phyloP scores from a whole-genome alignment of 1,284 basidiomycete genomes.

The Cryptococcus hybrid region DNA sequence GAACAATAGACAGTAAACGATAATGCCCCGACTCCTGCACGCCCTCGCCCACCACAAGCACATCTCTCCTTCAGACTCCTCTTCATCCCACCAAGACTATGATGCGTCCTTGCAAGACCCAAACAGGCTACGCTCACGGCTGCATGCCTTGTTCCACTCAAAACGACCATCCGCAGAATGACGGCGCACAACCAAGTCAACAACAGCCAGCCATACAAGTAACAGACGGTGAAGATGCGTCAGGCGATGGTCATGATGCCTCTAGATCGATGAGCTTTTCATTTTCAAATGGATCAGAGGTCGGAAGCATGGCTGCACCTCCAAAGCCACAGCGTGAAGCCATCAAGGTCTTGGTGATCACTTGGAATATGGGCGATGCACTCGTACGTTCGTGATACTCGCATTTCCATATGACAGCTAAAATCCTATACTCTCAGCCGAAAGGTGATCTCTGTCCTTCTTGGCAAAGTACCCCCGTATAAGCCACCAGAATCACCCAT shows the following conservation, averaged over 20 bases:
- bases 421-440: constrained; percentile 23
- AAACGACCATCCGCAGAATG: neutral
- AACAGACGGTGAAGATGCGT: no score
- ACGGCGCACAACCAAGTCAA: no score
- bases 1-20: neutral
- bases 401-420: constrained; percentile 1
- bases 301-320: neutral
- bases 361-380: constrained; percentile 56
- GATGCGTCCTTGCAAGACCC: neutral
- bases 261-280: neutral
- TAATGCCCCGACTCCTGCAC: neutral
- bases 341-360: constrained; percentile 54
- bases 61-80: neutral
- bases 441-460: constrained; percentile 54
- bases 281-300: neutral
- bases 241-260: no score
- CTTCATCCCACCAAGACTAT: neutral
- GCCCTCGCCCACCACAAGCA: neutral
- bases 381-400: constrained; percentile 36
- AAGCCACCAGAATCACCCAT: constrained; percentile 20
- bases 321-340: constrained; percentile 28
- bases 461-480: constrained; percentile 48
- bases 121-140: neutral
- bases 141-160: neutral
- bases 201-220: no score